Evolutionary conservation across 192 early-diverging fungal species (phyloP).

Genomic region (Backusella psychrophila): DNA sequence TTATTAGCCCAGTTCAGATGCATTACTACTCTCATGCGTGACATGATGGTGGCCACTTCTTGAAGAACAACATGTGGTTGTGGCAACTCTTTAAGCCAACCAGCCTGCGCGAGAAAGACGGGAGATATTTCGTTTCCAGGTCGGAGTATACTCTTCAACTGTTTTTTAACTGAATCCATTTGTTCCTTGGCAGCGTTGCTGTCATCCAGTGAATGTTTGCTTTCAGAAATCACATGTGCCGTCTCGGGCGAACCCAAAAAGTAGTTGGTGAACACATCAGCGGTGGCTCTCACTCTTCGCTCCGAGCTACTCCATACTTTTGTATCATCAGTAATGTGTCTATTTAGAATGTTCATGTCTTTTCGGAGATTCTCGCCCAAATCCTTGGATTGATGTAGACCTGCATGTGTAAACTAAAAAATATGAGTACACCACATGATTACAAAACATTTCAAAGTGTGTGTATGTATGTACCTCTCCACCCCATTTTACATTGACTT

Average conservation of each 20-base stretch:
- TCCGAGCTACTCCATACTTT: conserved; percentile 85
- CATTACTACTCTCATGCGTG: conserved; percentile 70
- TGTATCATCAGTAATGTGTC: conserved; percentile 82
- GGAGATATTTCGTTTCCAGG: conserved; percentile 29
- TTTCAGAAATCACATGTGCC: conserved; percentile 63
- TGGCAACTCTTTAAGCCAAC: conserved; percentile 41
- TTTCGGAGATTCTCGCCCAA: conserved; percentile 90
- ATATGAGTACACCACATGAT: background rate
- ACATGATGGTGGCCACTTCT: conserved; percentile 70
- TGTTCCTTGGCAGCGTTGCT: conserved; percentile 93
- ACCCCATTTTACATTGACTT: conserved; percentile 97
- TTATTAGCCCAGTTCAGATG: conserved; percentile 64
- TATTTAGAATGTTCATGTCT: conserved; percentile 88
- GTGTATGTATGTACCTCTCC: conserved; percentile 56
- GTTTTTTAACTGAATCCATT: conserved; percentile 81
- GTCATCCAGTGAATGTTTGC: conserved; percentile 93
- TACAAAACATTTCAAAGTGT: background rate
- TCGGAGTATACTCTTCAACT: conserved; percentile 52
- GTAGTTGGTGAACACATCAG: conserved; percentile 63
- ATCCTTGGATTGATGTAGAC: conserved; percentile 84
- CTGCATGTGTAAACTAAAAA: conserved; percentile 86
- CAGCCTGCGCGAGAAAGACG: conserved; percentile 17
- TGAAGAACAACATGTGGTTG: conserved; percentile 52
- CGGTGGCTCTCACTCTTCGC: conserved; percentile 84
- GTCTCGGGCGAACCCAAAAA: conserved; percentile 63